Percentiles rank a stretch among this genome's conserved stretches.
These are phyloP conservation scores for Henningerozyma blattae DNA, from an alignment of 805 yeast species.

Conservation along the genomic window DNA sequence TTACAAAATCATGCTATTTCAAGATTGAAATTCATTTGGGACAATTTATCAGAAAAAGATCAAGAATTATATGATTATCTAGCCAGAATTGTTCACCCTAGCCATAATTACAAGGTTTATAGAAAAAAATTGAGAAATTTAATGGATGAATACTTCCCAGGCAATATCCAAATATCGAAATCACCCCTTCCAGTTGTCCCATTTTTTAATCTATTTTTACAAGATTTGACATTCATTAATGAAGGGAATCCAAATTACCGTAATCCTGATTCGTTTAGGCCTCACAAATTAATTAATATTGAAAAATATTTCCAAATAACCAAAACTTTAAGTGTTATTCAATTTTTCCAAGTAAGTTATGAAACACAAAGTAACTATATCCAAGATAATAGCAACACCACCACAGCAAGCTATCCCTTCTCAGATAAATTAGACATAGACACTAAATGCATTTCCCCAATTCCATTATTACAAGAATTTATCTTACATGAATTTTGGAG, in stretches of 20 bases:
- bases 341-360: constrained; percentile 55
- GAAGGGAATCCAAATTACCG: constrained; percentile 71
- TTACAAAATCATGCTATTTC: constrained; percentile 63
- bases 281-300: constrained; percentile 47
- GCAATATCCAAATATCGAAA: constrained; percentile 8
- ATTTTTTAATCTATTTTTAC: constrained; percentile 59
- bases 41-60: constrained; percentile 44
- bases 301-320: constrained; percentile 64
- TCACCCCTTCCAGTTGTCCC: constrained; percentile 55
- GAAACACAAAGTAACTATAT: constrained; percentile 9
- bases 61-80: constrained; percentile 50
- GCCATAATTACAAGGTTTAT: constrained; percentile 60
- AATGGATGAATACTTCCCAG: constrained; percentile 27
- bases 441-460: constrained; percentile 22
- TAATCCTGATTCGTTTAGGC: constrained; percentile 39
- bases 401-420: constrained; percentile 2
- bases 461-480: constrained; percentile 33
- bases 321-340: constrained; percentile 52
- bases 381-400: background rate
- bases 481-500: constrained; percentile 61
- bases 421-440: constrained; percentile 17
- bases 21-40: constrained; percentile 51
- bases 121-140: constrained; percentile 49
- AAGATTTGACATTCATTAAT: constrained; percentile 68
- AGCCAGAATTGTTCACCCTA: constrained; percentile 60